Evolutionary conservation across 306 rosid genomes (phyloP).

Genomic region (Fagus sylvatica): DNA sequence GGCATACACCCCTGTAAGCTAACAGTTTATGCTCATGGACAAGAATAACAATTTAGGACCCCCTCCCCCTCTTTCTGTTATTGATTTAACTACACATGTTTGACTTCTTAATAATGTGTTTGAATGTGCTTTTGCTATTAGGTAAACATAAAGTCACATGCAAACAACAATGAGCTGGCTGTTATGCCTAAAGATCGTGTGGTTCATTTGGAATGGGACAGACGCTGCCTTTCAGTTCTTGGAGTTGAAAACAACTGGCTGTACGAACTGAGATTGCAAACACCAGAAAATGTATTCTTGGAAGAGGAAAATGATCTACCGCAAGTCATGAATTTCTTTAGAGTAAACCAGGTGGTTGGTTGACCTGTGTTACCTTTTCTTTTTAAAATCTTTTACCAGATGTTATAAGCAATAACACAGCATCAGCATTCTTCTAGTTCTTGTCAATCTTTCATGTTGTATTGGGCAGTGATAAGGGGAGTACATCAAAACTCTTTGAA

Average conservation of each 20-base stretch:
- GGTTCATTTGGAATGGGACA: slow-evolving; percentile 83
- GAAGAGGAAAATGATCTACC: slow-evolving; percentile 85
- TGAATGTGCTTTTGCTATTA: too few relatives aligned
- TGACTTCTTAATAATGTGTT: not conserved
- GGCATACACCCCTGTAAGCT: too few relatives aligned
- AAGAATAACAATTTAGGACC: not conserved
- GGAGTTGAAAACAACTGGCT: slow-evolving; percentile 91
- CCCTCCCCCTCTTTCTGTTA: not conserved
- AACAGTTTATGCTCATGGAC: too few relatives aligned
- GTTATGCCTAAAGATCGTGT: slow-evolving; percentile 91
- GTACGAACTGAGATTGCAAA: slow-evolving; percentile 83
- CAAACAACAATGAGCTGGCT: slow-evolving; percentile 89
- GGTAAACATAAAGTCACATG: slow-evolving; percentile 95
- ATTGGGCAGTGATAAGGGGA: too few relatives aligned
- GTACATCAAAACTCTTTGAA: too few relatives aligned
- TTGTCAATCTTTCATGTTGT: too few relatives aligned
- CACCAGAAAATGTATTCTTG: slow-evolving; percentile 76
- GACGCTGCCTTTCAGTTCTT: slow-evolving; percentile 87
- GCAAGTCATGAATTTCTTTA: slow-evolving; percentile 77
- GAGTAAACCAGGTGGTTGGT: slow-evolving; percentile 67
- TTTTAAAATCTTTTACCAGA: not conserved
- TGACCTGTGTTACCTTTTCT: slow-evolving; percentile 9
- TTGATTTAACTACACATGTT: not conserved
- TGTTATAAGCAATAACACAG: too few relatives aligned
- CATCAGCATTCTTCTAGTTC: too few relatives aligned